Base-by-base conservation (phyloP, 2,329 filamentous ascomycete genomes). In the Fusarium musae region DNA sequence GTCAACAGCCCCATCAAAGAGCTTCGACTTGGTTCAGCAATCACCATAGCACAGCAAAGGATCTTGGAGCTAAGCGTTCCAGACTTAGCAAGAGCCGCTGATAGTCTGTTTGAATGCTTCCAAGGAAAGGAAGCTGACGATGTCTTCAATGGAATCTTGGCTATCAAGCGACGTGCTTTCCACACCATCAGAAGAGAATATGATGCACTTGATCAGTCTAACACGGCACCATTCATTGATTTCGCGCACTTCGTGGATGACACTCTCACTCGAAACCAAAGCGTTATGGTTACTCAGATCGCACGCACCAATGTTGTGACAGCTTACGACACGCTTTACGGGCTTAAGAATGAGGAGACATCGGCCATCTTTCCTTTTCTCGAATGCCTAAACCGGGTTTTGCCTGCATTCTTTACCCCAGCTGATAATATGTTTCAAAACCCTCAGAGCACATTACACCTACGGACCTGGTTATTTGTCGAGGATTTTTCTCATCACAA, bases 401-500 rank as follows among this genome's bases (percentile, higher is more conserved):
- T 83, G 46, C 80, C 81, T 11, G 39, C 58, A 9, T 78, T 78
- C 9, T 80, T 84, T 44, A 44, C 71, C 16, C 62, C 75, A 8
- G 71, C 72, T 5, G 64, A 69, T 6, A 50, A 66, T 19, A 57
- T 69, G 39, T 59, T 69, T 9, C 56, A 66, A 39, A 54, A 74
- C 17, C 71, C 72, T 19, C 44, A 78, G 7, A 66, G 82, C 12
- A 80, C 80, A 6, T 71, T 85, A 30, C 74, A 80, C 8, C 79
- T 85, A 32, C 83, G 84, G 47, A 84, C 82, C 0, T 79, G 80
- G 54, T 73, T 76, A 42, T 72, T 81, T 47, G 79, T 85, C 26
- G 77, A 80, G 46, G 50, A 40, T 4, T 64, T 83, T 4, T 75
- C 75, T 10, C 49, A 32, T 3, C 50, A 58, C 10, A 56, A 50